Evolutionary conservation across 805 yeast genomes (phyloP), one percentile per base, ranked within the genome.

Genomic region (Monosporozyma unispora): DNA sequence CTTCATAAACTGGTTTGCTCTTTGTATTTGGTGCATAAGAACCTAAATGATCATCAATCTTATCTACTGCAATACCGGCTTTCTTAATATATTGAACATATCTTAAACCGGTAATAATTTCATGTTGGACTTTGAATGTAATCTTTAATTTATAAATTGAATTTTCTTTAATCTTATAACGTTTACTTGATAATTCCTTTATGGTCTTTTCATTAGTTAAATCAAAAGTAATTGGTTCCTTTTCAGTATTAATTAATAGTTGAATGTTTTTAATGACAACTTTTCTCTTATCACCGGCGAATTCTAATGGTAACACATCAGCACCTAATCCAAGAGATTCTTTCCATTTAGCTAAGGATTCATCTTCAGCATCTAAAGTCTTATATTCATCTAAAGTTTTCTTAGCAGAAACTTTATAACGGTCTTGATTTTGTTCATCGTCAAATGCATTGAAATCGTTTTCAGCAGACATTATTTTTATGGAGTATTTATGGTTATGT

Each of bases 301-400:
- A 65, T 47, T 76, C 80, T 25, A 81, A 81, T 12, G 86, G 90
- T 54, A 80, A 71, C 3, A 80, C 63, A 52, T 80, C 81, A 9
- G 80, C 74, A 46, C 80, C 68, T 50, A 89, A 71, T 0, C 97
- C 97, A 29, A 89, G 71, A 1, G 95, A 85, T 50, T 81, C 86
- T 67, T 90, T 90, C 97, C 97, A 89, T 67, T 86, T 87, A 53
- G 84, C 86, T 54, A 89, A 73, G 16, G 95, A 84, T 67, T 87
- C 96, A 64, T 89, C 97, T 58, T 88, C 85, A 11, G 91, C 91
- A 63, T 89, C 97, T 56, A 89, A 69, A 50, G 82, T 76, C 49
- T 82, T 79, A 67, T 89, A 89, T 63, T 89, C 96, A 41, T 79
- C 88, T 40, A 89, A 76, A 16, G 95, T 84, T 62, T 88, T 88